Evolutionary conservation across 768 basidiomycete genomes (phyloP).

Genomic region (Holtermannia corniformis): DNA sequence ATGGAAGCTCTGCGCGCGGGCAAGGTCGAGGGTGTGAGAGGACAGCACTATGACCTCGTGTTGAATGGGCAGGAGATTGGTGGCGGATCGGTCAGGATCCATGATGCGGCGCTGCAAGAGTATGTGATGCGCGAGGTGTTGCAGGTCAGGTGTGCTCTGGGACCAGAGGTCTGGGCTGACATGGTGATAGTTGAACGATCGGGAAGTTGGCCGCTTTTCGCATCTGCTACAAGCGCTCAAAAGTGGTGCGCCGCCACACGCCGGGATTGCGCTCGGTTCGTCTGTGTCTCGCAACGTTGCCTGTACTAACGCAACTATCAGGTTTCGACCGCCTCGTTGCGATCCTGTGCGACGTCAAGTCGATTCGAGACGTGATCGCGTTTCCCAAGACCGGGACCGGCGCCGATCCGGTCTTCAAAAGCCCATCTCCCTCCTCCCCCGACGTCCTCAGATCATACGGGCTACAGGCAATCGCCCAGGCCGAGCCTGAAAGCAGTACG

Average conservation of each 20-base stretch:
- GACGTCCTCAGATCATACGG: conserved; percentile 35
- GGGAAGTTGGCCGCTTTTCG: conserved; percentile 65
- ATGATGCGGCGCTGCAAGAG: conserved; percentile 79
- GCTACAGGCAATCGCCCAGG: conserved; percentile 6
- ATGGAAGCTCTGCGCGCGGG: conserved; percentile 65
- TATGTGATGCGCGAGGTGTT: conserved; percentile 66
- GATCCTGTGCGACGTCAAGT: conserved; percentile 73
- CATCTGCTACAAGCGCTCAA: conserved; percentile 77
- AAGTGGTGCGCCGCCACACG: conserved; percentile 91
- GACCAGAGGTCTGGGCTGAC: not conserved
- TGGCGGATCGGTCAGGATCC: conserved; percentile 85
- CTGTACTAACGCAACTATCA: conserved; percentile 34
- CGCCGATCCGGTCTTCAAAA: conserved; percentile 77
- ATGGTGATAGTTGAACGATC: conserved; percentile 46
- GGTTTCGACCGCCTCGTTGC: conserved; percentile 90
- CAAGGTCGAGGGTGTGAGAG: conserved; percentile 55
- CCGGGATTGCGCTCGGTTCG: conserved; percentile 81
- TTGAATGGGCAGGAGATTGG: conserved; percentile 89
- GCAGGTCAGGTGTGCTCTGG: conserved; percentile 49
- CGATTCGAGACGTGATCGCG: conserved; percentile 91
- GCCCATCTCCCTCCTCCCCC: conserved; percentile 52
- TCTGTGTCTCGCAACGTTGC: conserved; percentile 5
- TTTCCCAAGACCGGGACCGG: conserved; percentile 86
- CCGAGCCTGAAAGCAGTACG: no score
- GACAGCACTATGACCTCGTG: conserved; percentile 94